Evolutionary conservation across 805 yeast genomes (phyloP), one percentile per base, ranked within the genome.

Genomic region (Metschnikowia peoriensis): DNA sequence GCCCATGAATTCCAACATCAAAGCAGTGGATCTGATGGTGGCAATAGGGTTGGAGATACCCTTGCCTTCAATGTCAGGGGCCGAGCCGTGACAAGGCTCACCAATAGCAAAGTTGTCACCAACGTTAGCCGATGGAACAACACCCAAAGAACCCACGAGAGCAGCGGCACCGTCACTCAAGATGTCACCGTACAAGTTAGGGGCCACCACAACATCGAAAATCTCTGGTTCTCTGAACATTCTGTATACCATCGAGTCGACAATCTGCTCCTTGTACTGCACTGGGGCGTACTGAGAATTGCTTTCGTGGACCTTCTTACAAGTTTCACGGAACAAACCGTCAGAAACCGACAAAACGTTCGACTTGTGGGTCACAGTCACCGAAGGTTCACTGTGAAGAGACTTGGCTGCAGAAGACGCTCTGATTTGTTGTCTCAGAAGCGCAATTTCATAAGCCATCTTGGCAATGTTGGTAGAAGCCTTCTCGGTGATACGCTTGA

Each of bases 81-180:
- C 99, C 51, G 97, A 89, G 56, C 99, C 99, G 75, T 94, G 99
- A 69, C 97, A 92, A 68, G 99, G 99, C 77, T 94, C 99, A 70
- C 99, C 99, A 68, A 94, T 90, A 58, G 96, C 97, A 68, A 94
- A 93, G 69, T 80, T 75, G 68, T 91, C 97, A 66, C 99, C 99
- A 58, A 94, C 99, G 67, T 94, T 94, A 55, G 98, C 98, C 50
- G 96, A 87, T 65, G 99, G 98, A 52, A 94, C 97, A 52, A 94
- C 96, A 68, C 99, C 99, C 59, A 94, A 82, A 32, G 98, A 93
- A 47, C 99, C 99, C 53, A 93, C 97, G 52, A 92, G 80, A 14
- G 98, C 97, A 61, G 98, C 98, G 51, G 98, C 98, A 75, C 97
- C 98, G 69, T 92, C 98, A 59, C 96, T 87, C 63, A 94, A 79